phyloP scores from a whole-genome alignment of 768 basidiomycete genomes.

The Chalciporus sphaerocephalus region DNA sequence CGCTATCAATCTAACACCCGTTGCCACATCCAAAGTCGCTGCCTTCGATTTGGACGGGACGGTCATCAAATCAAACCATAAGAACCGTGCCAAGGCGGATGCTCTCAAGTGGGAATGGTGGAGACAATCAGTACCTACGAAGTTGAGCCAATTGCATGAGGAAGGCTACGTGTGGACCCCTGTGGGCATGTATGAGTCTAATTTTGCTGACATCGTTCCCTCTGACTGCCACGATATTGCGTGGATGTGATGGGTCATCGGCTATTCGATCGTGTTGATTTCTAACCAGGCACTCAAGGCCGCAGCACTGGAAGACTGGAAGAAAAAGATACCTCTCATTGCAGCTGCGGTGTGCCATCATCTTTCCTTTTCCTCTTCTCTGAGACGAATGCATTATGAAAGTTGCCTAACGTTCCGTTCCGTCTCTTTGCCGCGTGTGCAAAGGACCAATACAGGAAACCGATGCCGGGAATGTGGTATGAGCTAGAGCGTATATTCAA shows the following conservation, averaged over 20 bases:
- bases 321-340: slow-evolving; percentile 67
- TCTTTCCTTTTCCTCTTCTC: background rate
- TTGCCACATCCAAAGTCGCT: slow-evolving; percentile 55
- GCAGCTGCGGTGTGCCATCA: slow-evolving; percentile 49
- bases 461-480: slow-evolving; percentile 83
- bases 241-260: slow-evolving; percentile 22
- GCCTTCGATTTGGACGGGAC: slow-evolving; percentile 89
- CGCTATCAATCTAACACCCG: slow-evolving; percentile 29
- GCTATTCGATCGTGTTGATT: slow-evolving; percentile 69
- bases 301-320: slow-evolving; percentile 57
- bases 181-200: background rate
- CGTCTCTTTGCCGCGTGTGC: slow-evolving; percentile 72
- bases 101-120: slow-evolving; percentile 60
- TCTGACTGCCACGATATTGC: too few relatives aligned
- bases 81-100: slow-evolving; percentile 32
- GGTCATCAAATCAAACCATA: slow-evolving; percentile 52
- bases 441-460: slow-evolving; percentile 77
- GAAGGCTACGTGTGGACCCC: slow-evolving; percentile 58
- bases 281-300: slow-evolving; percentile 72
- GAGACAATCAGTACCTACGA: slow-evolving; percentile 56
- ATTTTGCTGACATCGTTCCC: background rate
- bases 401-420: slow-evolving; percentile 76
- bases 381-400: background rate
- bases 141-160: slow-evolving; percentile 54
- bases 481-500: slow-evolving; percentile 61